These are phyloP conservation scores for Termitomyces sp. DNA, from an alignment of 768 basidiomycete species.

Conservation along the genomic window DNA sequence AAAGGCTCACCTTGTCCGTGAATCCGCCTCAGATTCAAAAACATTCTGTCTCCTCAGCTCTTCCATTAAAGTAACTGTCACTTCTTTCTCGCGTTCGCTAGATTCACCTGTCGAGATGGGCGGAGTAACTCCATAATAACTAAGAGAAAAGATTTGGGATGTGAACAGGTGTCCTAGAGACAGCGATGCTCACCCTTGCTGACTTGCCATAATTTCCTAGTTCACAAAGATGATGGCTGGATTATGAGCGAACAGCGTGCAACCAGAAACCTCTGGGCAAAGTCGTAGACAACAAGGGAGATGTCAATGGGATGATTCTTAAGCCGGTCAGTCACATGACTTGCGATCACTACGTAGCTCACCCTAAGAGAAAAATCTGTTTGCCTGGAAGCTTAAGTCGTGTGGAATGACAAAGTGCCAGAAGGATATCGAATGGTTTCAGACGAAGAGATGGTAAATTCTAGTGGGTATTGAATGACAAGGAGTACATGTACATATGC, in stretches of 20 bases:
- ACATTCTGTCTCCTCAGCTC: conserved; percentile 84
- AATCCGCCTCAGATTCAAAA: conserved; percentile 88
- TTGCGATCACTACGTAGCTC: neutral
- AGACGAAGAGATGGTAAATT: neutral
- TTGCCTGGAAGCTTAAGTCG: no score
- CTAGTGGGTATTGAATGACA: neutral
- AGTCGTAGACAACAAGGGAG: conserved; percentile 11
- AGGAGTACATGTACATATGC: neutral
- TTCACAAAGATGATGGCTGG: neutral
- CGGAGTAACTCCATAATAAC: conserved; percentile 80
- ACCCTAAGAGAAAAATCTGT: no score
- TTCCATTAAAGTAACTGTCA: conserved; percentile 83
- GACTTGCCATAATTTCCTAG: conserved; percentile 13
- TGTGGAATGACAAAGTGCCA: no score
- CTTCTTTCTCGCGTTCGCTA: conserved; percentile 76
- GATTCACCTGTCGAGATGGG: conserved; percentile 81
- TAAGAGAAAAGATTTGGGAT: conserved; percentile 27
- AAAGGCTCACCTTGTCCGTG: conserved; percentile 74
- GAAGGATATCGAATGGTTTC: no score
- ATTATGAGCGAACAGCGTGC: conserved; percentile 1
- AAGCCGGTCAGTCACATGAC: conserved; percentile 17
- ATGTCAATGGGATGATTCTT: conserved; percentile 20
- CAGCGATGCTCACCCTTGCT: conserved; percentile 29
- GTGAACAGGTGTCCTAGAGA: neutral
- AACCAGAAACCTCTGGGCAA: neutral